A percentile compares a stretch with the other conserved stretches of the same genome.
Conservation (phyloP, 2,329 filamentous ascomycete species). For the Beauveria asiatica region DNA sequence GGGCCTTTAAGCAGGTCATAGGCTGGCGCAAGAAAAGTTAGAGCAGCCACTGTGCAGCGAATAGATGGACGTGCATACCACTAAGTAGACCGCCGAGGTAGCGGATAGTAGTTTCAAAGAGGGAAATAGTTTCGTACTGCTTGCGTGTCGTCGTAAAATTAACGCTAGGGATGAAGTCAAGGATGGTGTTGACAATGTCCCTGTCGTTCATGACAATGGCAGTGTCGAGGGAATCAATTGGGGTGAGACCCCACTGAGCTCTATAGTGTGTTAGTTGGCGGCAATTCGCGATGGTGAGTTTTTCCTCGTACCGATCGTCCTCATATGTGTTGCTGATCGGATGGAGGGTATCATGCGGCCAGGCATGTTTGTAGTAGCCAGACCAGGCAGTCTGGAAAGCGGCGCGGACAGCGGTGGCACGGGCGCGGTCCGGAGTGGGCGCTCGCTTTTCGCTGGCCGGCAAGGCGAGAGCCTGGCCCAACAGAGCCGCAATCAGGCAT, state of each 20-base stretch:
- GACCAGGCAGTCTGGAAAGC: slow-evolving; percentile 65
- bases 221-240: slow-evolving; percentile 72
- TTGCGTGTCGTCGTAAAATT: slow-evolving; percentile 54
- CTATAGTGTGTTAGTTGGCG: slow-evolving; percentile 31
- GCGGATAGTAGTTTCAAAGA: slow-evolving; percentile 88
- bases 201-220: slow-evolving; percentile 67
- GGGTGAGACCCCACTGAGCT: slow-evolving; percentile 78
- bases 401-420: slow-evolving; percentile 19
- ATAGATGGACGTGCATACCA: slow-evolving; percentile 31
- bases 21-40: slow-evolving; percentile 24
- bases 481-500: background rate
- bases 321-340: slow-evolving; percentile 57
- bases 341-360: slow-evolving; percentile 66
- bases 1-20: slow-evolving; percentile 65
- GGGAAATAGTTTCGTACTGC: slow-evolving; percentile 47
- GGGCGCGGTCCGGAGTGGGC: slow-evolving; percentile 6
- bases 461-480: slow-evolving; percentile 1
- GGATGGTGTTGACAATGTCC: slow-evolving; percentile 59
- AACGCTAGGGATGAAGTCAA: slow-evolving; percentile 61
- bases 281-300: background rate
- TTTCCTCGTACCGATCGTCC: slow-evolving; percentile 56
- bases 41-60: background rate
- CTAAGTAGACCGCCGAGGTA: slow-evolving; percentile 77
- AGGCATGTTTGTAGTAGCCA: slow-evolving; percentile 67
- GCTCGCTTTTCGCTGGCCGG: slow-evolving; percentile 1